These are phyloP conservation scores for Marasmius sp. DNA, from an alignment of 1,284 basidiomycete species.

Conservation along the genomic window DNA sequence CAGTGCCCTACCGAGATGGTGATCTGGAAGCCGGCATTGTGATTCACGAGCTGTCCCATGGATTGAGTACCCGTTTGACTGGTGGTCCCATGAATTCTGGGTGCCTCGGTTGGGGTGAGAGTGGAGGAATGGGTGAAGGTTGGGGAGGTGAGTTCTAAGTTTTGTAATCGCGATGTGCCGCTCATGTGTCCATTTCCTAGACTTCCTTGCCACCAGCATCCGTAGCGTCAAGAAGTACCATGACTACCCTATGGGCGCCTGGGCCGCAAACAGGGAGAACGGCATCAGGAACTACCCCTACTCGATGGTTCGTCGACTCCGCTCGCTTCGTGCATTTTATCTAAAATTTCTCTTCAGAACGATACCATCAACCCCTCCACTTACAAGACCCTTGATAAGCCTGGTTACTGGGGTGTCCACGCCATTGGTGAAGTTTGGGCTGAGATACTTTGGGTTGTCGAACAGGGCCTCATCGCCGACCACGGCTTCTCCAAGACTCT, in stretches of 20 bases:
- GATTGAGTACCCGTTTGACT: conserved; percentile 90
- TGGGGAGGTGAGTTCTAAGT: conserved; percentile 64
- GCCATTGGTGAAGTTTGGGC: conserved; percentile 97
- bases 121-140: conserved; percentile 95
- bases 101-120: conserved; percentile 94
- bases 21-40: conserved; percentile 94
- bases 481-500: conserved; percentile 79
- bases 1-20: conserved; percentile 87
- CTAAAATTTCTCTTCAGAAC: conserved; percentile 40
- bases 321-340: background rate
- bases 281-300: conserved; percentile 92
- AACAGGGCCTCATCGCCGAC: conserved; percentile 74
- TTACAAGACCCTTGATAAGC: conserved; percentile 95
- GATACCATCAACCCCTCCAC: conserved; percentile 83
- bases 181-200: conserved; percentile 30
- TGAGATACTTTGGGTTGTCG: conserved; percentile 86
- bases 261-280: conserved; percentile 78
- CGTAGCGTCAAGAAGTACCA: conserved; percentile 72
- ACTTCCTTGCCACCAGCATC: conserved; percentile 85
- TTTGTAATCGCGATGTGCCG: background rate
- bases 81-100: conserved; percentile 93
- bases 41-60: conserved; percentile 88
- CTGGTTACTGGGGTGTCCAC: conserved; percentile 90
- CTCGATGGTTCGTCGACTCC: conserved; percentile 51
- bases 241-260: conserved; percentile 90